These are phyloP conservation scores for Suillus hirtellus DNA, from an alignment of 768 basidiomycete species.

Conservation along the genomic window DNA sequence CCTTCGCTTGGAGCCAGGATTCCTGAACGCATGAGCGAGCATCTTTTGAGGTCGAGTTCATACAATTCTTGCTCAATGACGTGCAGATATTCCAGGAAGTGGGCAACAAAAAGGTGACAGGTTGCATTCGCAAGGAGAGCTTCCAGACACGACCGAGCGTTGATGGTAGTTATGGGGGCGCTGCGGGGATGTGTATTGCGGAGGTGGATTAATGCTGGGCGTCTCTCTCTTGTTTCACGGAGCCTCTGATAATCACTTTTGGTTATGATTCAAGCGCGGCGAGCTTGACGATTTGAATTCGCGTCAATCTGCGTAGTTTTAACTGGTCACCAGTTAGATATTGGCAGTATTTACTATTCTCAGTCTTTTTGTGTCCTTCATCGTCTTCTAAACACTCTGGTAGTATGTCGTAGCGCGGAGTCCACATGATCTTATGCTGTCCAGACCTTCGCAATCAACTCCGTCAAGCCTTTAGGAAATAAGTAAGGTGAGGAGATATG, in stretches of 20 bases:
- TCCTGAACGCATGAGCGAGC: neutral
- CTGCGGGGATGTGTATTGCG: slow-evolving; percentile 35
- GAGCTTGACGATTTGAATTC: neutral
- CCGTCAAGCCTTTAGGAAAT: slow-evolving; percentile 66
- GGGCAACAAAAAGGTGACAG: slow-evolving; percentile 38
- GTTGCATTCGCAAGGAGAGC: slow-evolving; percentile 66
- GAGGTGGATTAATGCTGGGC: slow-evolving; percentile 49
- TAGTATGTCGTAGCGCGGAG: neutral
- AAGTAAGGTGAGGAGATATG: slow-evolving; percentile 4
- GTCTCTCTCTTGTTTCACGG: too few species aligned
- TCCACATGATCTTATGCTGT: slow-evolving; percentile 50
- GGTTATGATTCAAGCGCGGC: too few species aligned
- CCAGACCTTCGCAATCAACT: slow-evolving; percentile 84
- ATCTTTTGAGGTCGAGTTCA: neutral
- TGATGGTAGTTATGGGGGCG: slow-evolving; percentile 39
- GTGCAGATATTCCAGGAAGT: slow-evolving; percentile 12
- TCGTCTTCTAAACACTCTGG: neutral
- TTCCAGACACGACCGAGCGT: slow-evolving; percentile 79
- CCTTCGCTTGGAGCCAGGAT: neutral
- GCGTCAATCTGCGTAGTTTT: neutral
- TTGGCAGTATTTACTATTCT: neutral
- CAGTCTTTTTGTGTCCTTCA: neutral
- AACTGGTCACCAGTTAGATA: neutral
- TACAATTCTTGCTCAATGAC: slow-evolving; percentile 6
- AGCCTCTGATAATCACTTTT: neutral